Evolutionary conservation across 2,329 filamentous ascomycete species (phyloP).

Genomic region (Fusarium sp.): DNA sequence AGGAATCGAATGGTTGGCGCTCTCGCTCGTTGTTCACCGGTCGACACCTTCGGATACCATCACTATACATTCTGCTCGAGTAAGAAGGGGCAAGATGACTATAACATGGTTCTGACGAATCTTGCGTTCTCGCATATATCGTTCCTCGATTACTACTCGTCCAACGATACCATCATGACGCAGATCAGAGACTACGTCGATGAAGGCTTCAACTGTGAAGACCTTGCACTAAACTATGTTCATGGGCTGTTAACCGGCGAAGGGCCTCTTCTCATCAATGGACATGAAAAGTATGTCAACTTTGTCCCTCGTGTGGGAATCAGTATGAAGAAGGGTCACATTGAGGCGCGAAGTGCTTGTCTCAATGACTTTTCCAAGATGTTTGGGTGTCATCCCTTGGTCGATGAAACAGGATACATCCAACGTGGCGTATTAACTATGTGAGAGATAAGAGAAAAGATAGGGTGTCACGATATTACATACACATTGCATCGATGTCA

Average conservation of each 20-base stretch:
- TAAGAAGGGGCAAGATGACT: constrained; percentile 45
- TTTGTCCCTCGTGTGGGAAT: constrained; percentile 51
- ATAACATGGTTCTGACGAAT: constrained; percentile 55
- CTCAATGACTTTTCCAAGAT: constrained; percentile 52
- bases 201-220: constrained; percentile 56
- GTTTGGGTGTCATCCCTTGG: constrained; percentile 53
- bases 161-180: constrained; percentile 49
- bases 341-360: constrained; percentile 52
- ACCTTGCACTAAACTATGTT: constrained; percentile 56
- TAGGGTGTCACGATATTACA: neutral
- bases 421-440: constrained; percentile 50
- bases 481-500: neutral
- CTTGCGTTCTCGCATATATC: constrained; percentile 55
- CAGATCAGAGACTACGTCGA: constrained; percentile 55
- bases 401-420: constrained; percentile 52
- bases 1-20: constrained; percentile 52
- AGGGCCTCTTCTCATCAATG: constrained; percentile 53
- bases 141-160: constrained; percentile 56
- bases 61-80: constrained; percentile 52
- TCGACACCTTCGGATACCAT: constrained; percentile 46
- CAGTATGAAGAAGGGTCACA: constrained; percentile 50
- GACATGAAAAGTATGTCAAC: constrained; percentile 51
- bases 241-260: constrained; percentile 51
- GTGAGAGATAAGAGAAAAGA: constrained; percentile 13
- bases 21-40: constrained; percentile 52